Evolutionary conservation across 1,284 basidiomycete species (phyloP), one percentile per base, ranked within the genome.

Genomic region (Amylostereum areolatum): DNA sequence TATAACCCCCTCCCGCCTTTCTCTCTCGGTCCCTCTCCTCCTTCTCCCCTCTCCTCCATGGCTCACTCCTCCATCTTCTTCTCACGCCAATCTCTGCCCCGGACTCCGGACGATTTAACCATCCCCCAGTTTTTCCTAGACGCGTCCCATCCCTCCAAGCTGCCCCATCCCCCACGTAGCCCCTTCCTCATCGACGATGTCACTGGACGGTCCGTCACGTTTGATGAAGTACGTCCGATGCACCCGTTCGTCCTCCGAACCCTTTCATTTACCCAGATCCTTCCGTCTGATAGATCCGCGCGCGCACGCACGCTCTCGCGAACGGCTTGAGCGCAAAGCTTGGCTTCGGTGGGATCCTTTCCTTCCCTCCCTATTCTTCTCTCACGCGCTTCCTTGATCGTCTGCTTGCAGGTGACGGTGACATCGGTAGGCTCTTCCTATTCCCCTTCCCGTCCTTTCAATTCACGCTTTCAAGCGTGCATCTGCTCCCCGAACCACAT

Each of bases 91-190:
- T 18, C 18, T 18, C 18, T 18, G 18, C 18, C 18, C 11, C 56
- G 59, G 51, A 80, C 88, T 52, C 88, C 87, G 9, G 83, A 87
- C 59, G 67, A 89, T 65, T 65, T 89, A 46, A 83, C 83, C 10
- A 71, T 90, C 25, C 74, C 81, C 2, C 89, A 91, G 66, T 90
- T 91, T 63, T 71, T 89, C 40, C 72, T 90, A 29, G 80, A 85
- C 56, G 62, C 63, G 7, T 59, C 73, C 31, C 74, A 80, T 45
- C 72, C 78, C 2, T 52, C 66, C 18, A 71, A 76, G 33, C 83
- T 83, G 1, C 31, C 60, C 8, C 67, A 78, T 40, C 69, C 67
- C 12, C 54, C 63, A 1, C 64, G 65, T 39, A 59, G 64, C 3
- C 80, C 83, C 2, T 88, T 80, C 75, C 67, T 89, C 37, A 78